phyloP scores from a whole-genome alignment of 148 eudicot species.

The Rhododendron ovatum region DNA sequence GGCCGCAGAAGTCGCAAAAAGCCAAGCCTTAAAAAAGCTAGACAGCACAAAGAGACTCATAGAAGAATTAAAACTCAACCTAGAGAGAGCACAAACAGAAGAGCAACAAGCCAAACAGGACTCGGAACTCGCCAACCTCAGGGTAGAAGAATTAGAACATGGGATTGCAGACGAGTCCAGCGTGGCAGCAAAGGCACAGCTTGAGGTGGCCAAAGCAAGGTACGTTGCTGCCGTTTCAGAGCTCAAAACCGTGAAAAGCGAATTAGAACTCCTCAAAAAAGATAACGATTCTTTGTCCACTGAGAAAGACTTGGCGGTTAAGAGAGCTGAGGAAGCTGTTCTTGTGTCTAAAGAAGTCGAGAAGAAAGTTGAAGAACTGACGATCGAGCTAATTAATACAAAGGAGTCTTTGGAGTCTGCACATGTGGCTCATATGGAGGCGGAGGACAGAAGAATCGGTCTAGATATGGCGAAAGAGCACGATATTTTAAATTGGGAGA shows the following conservation, averaged over 20 bases:
- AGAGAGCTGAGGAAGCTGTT: conserved; percentile 72
- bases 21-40: conserved; percentile 55
- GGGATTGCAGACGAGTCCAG: conserved; percentile 89
- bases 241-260: conserved; percentile 48
- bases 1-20: conserved; percentile 73
- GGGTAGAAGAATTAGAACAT: conserved; percentile 91
- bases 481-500: conserved; percentile 67
- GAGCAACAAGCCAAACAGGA: conserved; percentile 94
- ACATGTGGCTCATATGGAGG: conserved; percentile 88
- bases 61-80: conserved; percentile 84
- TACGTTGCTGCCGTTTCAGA: conserved; percentile 64
- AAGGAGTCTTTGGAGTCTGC: conserved; percentile 80
- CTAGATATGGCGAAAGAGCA: conserved; percentile 86
- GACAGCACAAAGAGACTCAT: conserved; percentile 79
- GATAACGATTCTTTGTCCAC: conserved; percentile 45
- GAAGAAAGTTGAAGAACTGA: conserved; percentile 80
- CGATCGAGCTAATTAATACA: conserved; percentile 71
- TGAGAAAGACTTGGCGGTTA: conserved; percentile 65
- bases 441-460: conserved; percentile 87
- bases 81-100: conserved; percentile 84
- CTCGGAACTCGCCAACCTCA: conserved; percentile 77
- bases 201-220: conserved; percentile 79
- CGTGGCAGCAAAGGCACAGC: conserved; percentile 87
- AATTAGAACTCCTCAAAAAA: conserved; percentile 44
- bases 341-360: conserved; percentile 66